Percentiles rank a stretch among this genome's conserved stretches.
Evolutionary conservation across 495 filamentous ascomycete genomes (phyloP).

Genomic region (Annulohypoxylon nitens): DNA sequence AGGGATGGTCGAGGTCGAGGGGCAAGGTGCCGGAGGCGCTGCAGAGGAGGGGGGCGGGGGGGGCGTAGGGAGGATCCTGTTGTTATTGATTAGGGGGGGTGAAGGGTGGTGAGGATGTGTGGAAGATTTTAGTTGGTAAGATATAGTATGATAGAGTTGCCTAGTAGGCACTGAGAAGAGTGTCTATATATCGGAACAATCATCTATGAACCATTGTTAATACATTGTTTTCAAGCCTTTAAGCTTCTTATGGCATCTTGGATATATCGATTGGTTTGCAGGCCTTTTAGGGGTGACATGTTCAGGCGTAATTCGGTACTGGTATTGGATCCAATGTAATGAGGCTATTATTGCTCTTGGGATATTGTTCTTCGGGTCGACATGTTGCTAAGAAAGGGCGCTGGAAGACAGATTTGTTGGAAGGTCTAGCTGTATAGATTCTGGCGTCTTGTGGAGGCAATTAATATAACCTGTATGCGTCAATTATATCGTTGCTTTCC

Average conservation of each 20-base stretch:
- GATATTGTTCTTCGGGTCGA: no score
- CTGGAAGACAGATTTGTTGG: no score
- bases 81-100: neutral
- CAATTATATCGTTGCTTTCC: no score
- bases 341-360: no score
- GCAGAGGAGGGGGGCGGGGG: neutral
- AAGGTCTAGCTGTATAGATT: no score
- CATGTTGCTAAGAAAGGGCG: no score
- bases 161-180: neutral
- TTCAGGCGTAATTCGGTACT: neutral
- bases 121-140: neutral
- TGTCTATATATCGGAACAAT: neutral
- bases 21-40: no score
- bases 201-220: neutral
- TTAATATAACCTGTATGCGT: no score
- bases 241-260: neutral
- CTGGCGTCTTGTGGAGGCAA: no score
- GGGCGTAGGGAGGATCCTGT: neutral
- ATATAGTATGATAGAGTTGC: neutral
- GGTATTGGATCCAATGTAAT: neutral
- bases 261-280: neutral
- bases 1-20: no score
- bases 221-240: neutral
- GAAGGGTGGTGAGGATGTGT: no score
- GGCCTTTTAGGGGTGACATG: neutral